Evolutionary conservation across 2,329 filamentous ascomycete genomes (phyloP), one percentile per base, ranked within the genome.

Genomic region (Gliomastix tumulicola): DNA sequence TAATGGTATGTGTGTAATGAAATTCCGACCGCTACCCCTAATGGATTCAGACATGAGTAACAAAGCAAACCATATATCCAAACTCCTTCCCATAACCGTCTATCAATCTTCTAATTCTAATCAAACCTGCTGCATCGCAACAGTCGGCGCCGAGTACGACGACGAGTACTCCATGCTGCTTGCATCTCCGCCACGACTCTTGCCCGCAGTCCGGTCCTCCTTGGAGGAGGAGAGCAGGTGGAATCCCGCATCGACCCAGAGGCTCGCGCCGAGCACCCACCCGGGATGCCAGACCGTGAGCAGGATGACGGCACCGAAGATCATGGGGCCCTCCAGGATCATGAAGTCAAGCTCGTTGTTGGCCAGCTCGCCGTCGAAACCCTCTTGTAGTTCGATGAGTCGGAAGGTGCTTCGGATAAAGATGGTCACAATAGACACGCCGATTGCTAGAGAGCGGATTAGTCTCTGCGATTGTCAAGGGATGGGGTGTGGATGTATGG

Each of bases 351-450:
- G 57, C 54, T 79, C 60, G 23, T 70, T 54, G 25, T 51, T 53
- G 46, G 79, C 77, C 42, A 84, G 53, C 11, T 62, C 51, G 3
- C 77, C 75, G 5, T 49, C 55, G 69, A 76, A 85, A 3, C 80
- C 79, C 27, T 71, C 61, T 43, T 66, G 71, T 42, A 84, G 57
- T 63, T 84, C 79, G 2, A 71, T 71, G 18, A 81, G 70, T 35
- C 80, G 71, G 52, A 75, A 84, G 25, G 76, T 68, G 41, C 69
- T 76, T 11, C 80, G 65, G 38, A 72, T 69, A 42, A 82, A 72
- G 46, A 84, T 75, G 46, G 66, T 68, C 10, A 81, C 33, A 15
- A 76, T 79, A 4, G 74, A 66, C 2, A 79, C 48, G 2, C 57
- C 51, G 15, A 81, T 60, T 11, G 69, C 71, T n/a, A 47, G 44